These are phyloP conservation scores for Vitis amurensis DNA, from an alignment of 164 flowering plant species.

Conservation along the genomic window DNA sequence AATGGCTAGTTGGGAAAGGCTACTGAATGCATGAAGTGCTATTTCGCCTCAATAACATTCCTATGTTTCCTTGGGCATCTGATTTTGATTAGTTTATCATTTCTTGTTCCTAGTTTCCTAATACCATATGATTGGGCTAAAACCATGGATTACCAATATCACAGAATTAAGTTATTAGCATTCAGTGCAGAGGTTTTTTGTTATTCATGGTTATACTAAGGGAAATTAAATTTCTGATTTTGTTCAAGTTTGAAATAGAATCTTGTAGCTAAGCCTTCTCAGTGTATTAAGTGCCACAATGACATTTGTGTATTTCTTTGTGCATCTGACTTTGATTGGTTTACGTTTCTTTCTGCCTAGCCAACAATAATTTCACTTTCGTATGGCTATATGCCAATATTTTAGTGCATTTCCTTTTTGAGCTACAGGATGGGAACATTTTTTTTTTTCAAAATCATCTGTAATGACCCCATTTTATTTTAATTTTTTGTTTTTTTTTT, in stretches of 20 bases:
- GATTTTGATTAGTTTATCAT: too few species aligned
- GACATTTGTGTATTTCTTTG: not conserved
- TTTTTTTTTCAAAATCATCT: too few species aligned
- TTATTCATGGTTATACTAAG: not conserved
- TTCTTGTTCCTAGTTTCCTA: too few species aligned
- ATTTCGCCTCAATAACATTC: too few species aligned
- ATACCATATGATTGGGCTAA: too few species aligned
- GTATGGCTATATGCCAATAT: too few species aligned
- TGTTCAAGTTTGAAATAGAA: not conserved
- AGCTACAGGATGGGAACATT: too few species aligned
- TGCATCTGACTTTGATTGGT: not conserved
- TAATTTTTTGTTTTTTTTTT: too few species aligned
- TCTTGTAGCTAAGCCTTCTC: not conserved
- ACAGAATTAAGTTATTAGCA: not conserved
- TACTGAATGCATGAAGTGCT: too few species aligned
- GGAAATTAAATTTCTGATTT: not conserved
- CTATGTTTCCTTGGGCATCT: too few species aligned
- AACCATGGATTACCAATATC: not conserved
- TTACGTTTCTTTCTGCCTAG: not conserved
- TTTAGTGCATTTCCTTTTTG: too few species aligned
- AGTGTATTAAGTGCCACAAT: not conserved
- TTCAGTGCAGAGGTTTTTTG: not conserved
- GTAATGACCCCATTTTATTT: too few species aligned
- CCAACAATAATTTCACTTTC: not conserved
- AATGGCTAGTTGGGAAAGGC: not conserved